Conservation (phyloP, 164 flowering plant species). For the Piper betle region DNA sequence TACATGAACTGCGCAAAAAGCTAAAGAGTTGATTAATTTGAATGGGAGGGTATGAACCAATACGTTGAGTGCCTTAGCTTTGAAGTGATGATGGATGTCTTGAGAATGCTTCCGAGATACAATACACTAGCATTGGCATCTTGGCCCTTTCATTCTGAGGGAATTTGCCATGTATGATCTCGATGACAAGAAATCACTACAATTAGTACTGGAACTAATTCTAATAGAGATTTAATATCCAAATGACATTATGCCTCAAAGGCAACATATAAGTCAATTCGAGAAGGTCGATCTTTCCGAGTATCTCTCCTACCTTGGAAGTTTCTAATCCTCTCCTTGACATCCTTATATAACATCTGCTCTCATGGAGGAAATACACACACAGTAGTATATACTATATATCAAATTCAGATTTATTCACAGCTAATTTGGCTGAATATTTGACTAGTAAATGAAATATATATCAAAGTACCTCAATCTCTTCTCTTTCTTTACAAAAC, state of each 20-base stretch:
- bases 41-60: conserved; percentile 3
- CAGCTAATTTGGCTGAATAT: no score
- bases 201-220: not conserved
- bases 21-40: not conserved
- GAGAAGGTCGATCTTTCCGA: conserved; percentile 2
- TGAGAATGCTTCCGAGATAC: conserved; percentile 11
- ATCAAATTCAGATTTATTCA: no score
- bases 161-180: not conserved
- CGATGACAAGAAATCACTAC: not conserved
- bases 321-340: conserved; percentile 2
- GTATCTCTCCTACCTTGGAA: not conserved
- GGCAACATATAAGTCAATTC: not conserved
- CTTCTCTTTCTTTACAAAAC: no score
- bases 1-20: no score
- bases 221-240: not conserved
- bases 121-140: conserved; percentile 11
- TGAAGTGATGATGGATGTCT: conserved; percentile 6
- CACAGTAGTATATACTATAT: no score
- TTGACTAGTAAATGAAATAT: no score
- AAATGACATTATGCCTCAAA: not conserved
- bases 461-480: no score
- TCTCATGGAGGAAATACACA: no score
- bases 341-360: conserved; percentile 7
- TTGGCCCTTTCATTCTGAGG: not conserved
- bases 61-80: conserved; percentile 13